Evolutionary conservation across 75 land plant species (phyloP).

Genomic region (Selaginella moellendorffii): DNA sequence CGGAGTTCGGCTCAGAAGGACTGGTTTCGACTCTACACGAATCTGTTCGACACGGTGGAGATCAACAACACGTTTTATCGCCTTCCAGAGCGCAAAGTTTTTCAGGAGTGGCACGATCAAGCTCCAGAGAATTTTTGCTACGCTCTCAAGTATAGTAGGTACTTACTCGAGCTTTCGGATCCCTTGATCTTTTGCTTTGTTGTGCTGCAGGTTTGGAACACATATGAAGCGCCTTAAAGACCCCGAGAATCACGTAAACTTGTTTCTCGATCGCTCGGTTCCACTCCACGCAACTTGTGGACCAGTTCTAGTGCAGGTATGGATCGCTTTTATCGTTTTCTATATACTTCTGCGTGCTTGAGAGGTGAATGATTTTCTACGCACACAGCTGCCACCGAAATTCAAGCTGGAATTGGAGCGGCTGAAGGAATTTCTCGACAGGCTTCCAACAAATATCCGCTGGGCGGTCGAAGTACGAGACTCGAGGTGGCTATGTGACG

Average conservation of each 20-base stretch:
- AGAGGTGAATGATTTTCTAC: neutral
- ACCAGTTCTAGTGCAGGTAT: constrained; percentile 8
- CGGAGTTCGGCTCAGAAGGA: constrained; percentile 14
- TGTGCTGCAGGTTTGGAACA: constrained; percentile 5
- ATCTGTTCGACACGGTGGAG: constrained; percentile 26
- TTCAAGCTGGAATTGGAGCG: constrained; percentile 23
- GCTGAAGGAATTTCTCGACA: constrained; percentile 13
- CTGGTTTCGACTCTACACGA: constrained; percentile 19
- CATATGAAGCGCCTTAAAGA: constrained; percentile 10
- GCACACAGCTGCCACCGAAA: constrained; percentile 26
- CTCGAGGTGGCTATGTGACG: constrained; percentile 24
- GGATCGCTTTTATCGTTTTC: neutral
- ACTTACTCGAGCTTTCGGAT: neutral
- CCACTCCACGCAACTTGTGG: neutral
- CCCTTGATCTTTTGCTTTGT: too few relatives aligned
- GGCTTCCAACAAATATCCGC: constrained; percentile 14
- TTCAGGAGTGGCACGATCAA: constrained; percentile 10
- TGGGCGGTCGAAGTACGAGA: constrained; percentile 29
- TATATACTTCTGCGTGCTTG: neutral
- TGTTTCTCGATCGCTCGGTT: neutral
- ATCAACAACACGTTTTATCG: constrained; percentile 27
- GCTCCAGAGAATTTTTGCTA: constrained; percentile 20
- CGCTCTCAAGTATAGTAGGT: constrained; percentile 27
- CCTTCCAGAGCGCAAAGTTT: constrained; percentile 18
- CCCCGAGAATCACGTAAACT: neutral